Conservation (phyloP, 139 green algal genomes). For the Pseudopediastrum boryanum region DNA sequence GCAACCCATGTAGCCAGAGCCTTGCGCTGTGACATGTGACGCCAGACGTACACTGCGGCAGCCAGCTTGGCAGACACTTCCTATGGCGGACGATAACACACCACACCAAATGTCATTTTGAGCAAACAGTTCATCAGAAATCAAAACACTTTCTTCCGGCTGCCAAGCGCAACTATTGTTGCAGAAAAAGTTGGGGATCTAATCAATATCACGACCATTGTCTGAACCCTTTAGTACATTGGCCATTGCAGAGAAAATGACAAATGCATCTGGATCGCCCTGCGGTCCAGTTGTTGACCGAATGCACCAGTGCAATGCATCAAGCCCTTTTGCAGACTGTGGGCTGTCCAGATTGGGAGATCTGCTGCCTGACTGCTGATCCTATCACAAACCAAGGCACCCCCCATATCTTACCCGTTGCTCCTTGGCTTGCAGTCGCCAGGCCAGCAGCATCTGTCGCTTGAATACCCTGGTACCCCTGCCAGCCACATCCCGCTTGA, state of each 20-base stretch:
- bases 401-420: conserved; percentile 1
- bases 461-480: no score
- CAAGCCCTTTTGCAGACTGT: no score
- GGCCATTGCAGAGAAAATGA: no score
- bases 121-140: no score
- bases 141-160: no score
- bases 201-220: no score
- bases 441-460: neutral
- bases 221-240: no score
- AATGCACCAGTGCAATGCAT: no score
- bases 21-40: neutral
- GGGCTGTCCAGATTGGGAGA: neutral
- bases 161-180: no score
- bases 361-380: neutral
- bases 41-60: neutral
- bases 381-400: neutral
- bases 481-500: neutral
- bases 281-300: no score
- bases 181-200: no score
- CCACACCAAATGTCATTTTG: neutral
- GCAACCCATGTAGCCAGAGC: conserved; percentile 5
- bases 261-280: no score
- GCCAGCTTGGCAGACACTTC: conserved; percentile 9
- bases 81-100: neutral
- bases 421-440: neutral